Evolutionary conservation across 176 grass and related monocot species (phyloP), one percentile per base, ranked within the genome.

Genomic region (Aegilops tauschii): DNA sequence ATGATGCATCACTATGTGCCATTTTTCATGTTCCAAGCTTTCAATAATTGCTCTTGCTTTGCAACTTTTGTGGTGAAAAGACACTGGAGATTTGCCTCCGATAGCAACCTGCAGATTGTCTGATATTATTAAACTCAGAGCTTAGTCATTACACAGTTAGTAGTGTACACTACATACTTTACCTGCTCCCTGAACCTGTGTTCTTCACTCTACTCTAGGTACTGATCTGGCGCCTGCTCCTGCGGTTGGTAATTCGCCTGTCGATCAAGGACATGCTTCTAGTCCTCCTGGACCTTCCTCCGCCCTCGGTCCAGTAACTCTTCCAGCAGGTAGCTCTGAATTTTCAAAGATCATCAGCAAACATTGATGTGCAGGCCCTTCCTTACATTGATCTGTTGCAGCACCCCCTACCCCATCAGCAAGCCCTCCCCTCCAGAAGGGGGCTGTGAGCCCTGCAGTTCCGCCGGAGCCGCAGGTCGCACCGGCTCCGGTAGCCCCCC

Each of bases 321-420:
- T 85, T 88, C 88, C 93, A 84, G 52, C 78, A 86, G 90, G 90
- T 95, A 78, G 39, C 45, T 82, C 36, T 72, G 69, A 92, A 69
- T 79, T 90, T 90, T 80, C 29, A 36, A 40, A 40, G 45, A 61
- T 50, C n/a, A 49, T 83, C 28, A 63, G 61, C 30, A 1, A 1
- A 8, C 52, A 65, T 18, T 28, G 5, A 27, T 70, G 11, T 87
- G 37, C 69, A 50, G 16, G 2, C 16, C 6, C 86, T 69, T 70
- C 5, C 85, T 70, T 71, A 69, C 52, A 72, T 91, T 88, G 61
- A 70, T 78, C 70, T n/a, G 4, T 85, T 82, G 84, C 90, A 91
- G 90, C 12, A 36, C 78, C 82, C 3, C 49, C 64, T 16, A 12
- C 71, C 78, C 20, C 86, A 4, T 81, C 86, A n/a, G 64, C 54